Conservation (phyloP, 345 rosid species). For the Euphorbia peplus region DNA sequence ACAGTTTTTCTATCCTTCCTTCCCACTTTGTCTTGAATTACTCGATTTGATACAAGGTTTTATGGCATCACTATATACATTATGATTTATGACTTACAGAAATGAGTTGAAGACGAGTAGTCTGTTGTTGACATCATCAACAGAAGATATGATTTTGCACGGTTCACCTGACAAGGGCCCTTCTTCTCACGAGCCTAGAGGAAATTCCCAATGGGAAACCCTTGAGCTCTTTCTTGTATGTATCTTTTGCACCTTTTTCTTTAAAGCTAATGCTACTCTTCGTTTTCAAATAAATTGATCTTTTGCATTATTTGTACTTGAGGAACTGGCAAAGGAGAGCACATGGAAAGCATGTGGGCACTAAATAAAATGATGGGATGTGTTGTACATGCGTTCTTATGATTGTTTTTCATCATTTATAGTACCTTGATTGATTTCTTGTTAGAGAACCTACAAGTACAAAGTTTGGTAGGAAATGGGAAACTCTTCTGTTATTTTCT, state of each 20-base stretch:
- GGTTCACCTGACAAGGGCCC: slow-evolving; percentile 52
- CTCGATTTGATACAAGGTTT: background rate
- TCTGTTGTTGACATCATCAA: slow-evolving; percentile 61
- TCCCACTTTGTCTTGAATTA: background rate
- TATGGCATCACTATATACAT: background rate
- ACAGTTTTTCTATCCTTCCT: background rate
- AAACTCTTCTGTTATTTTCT: background rate
- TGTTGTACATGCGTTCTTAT: background rate
- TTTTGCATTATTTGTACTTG: background rate
- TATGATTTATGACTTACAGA: slow-evolving; percentile 17
- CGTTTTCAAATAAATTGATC: background rate
- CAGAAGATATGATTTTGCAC: slow-evolving; percentile 45
- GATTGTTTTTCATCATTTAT: background rate
- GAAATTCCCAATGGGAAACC: slow-evolving; percentile 73
- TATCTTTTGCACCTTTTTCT: slow-evolving; percentile 32
- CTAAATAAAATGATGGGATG: background rate
- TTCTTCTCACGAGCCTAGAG: slow-evolving; percentile 39
- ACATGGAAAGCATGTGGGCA: background rate
- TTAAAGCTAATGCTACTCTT: slow-evolving; percentile 4
- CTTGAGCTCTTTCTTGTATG: slow-evolving; percentile 87
- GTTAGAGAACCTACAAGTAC: background rate
- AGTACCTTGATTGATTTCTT: background rate
- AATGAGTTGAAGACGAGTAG: slow-evolving; percentile 43
- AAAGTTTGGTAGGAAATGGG: background rate
- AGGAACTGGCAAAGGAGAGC: background rate